These are phyloP conservation scores for Leucogyrophana mollusca DNA, from an alignment of 768 basidiomycete species.

Conservation along the genomic window DNA sequence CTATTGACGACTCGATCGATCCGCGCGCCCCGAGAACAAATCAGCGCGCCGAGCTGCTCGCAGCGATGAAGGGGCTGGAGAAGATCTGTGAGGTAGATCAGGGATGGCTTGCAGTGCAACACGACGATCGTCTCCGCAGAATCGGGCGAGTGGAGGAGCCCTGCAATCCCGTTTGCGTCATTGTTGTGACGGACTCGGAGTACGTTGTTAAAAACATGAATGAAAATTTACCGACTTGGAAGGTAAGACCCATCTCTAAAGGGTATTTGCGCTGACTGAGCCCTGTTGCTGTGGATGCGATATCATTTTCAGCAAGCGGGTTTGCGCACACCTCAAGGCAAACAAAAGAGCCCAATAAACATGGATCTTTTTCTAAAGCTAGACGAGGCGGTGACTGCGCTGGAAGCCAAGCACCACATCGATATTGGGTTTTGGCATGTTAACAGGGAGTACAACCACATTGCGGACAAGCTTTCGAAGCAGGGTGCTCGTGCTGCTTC, in stretches of 20 bases:
- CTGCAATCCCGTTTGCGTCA: background rate
- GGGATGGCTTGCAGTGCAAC: background rate
- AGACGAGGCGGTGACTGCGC: slow-evolving; percentile 12
- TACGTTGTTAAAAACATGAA: slow-evolving; percentile 30
- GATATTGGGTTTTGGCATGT: slow-evolving; percentile 25
- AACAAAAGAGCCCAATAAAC: slow-evolving; percentile 13
- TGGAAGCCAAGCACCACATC: slow-evolving; percentile 14
- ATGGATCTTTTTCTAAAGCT: slow-evolving; percentile 27
- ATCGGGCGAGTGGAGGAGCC: background rate
- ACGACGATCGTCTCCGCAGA: background rate
- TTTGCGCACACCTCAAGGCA: slow-evolving; percentile 14
- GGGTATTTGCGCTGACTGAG: background rate
- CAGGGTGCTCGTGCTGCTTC: background rate
- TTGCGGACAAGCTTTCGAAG: slow-evolving; percentile 25
- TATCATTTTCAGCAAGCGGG: slow-evolving; percentile 11
- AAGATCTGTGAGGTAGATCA: slow-evolving; percentile 5
- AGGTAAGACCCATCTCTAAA: slow-evolving; percentile 10
- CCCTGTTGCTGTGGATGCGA: too few relatives aligned
- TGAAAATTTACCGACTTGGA: slow-evolving; percentile 27
- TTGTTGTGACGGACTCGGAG: slow-evolving; percentile 28
- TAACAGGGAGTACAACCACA: slow-evolving; percentile 17
- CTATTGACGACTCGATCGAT: slow-evolving; percentile 23
- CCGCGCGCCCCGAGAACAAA: slow-evolving; percentile 19
- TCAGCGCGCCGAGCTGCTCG: slow-evolving; percentile 35
- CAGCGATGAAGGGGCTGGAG: slow-evolving; percentile 25